These are phyloP conservation scores for Trichoderma orchidacearum DNA, from an alignment of 495 filamentous ascomycete species.

Conservation along the genomic window DNA sequence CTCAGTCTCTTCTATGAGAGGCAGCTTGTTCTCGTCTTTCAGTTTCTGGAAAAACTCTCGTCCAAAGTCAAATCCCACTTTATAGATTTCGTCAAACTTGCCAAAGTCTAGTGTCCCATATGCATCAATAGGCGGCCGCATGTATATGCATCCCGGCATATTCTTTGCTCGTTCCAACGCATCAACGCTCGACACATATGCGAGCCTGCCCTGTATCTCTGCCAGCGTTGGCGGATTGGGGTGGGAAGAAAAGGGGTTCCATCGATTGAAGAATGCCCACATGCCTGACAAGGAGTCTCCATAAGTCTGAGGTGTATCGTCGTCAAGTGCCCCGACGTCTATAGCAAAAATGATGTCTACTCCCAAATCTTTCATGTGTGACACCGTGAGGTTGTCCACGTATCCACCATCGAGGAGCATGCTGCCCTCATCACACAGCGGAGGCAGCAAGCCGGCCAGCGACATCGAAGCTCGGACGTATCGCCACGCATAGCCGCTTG, in stretches of 20 bases:
- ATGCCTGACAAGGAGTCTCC: conserved; percentile 91
- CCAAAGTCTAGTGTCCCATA: conserved; percentile 94
- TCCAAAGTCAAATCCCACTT: conserved; percentile 75
- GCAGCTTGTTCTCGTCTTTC: conserved; percentile 61
- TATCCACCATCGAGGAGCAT: conserved; percentile 96
- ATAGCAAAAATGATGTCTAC: conserved; percentile 91
- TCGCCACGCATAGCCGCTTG: conserved; percentile 89
- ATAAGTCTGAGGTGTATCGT: conserved; percentile 78
- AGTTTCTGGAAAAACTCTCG: conserved; percentile 61
- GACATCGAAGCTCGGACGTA: conserved; percentile 96
- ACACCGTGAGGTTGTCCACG: conserved; percentile 91
- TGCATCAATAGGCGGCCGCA: conserved; percentile 85
- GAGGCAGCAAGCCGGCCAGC: conserved; percentile 79
- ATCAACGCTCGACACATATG: conserved; percentile 87
- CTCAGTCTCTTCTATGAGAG: conserved; percentile 56
- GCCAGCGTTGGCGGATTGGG: conserved; percentile 90
- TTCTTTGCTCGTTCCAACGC: conserved; percentile 87
- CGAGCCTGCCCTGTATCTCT: conserved; percentile 88
- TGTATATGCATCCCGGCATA: conserved; percentile 78
- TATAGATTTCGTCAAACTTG: conserved; percentile 94
- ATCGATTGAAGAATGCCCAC: conserved; percentile 86
- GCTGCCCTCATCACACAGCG: conserved; percentile 89
- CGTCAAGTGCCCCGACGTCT: conserved; percentile 84
- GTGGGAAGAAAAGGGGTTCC: conserved; percentile 82
- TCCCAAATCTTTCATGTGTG: conserved; percentile 91